A percentile compares a stretch with the other conserved stretches of the same genome.
Conservation (phyloP, 2,329 filamentous ascomycete genomes). For the Macrophomina pseudophaseolina region DNA sequence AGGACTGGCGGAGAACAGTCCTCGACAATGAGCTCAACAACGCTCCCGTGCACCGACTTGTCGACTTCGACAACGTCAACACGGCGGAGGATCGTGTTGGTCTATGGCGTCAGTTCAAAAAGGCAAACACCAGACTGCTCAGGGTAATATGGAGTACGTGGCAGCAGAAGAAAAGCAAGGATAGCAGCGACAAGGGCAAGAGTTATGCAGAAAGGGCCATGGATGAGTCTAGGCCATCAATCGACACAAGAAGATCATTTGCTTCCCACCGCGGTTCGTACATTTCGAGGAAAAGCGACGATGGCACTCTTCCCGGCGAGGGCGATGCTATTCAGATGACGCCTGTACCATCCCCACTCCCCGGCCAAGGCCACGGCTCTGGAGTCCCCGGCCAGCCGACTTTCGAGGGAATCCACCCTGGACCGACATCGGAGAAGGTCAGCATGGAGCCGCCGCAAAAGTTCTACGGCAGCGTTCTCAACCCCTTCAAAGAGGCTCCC, state of each 20-base stretch:
- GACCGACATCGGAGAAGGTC: conserved; percentile 34
- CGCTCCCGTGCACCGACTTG: conserved; percentile 86
- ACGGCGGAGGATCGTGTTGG: conserved; percentile 86
- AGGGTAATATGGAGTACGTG: conserved; percentile 60
- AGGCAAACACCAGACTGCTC: conserved; percentile 72
- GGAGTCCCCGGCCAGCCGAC: conserved; percentile 31
- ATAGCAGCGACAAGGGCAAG: conserved; percentile 50
- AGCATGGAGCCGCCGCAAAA: conserved; percentile 47
- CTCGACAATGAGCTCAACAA: conserved; percentile 96
- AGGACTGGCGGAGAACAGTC: conserved; percentile 90
- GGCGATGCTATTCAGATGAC: conserved; percentile 90
- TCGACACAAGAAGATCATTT: conserved; percentile 67
- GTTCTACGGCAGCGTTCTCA: conserved; percentile 72
- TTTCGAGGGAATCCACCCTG: conserved; percentile 34
- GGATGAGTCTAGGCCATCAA: conserved; percentile 68
- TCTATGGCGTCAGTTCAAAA: conserved; percentile 87
- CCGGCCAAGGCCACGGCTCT: conserved; percentile 52
- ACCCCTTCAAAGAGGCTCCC: conserved; percentile 67
- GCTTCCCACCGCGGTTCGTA: conserved; percentile 59
- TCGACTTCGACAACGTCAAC: conserved; percentile 93
- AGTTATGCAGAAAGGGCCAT: conserved; percentile 54
- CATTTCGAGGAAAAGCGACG: conserved; percentile 54
- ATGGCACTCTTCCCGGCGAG: conserved; percentile 30
- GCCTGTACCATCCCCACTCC: conserved; percentile 82
- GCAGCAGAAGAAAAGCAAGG: conserved; percentile 49